Conservation (phyloP, 305 asterid species). For the Euphrasia arctica region DNA sequence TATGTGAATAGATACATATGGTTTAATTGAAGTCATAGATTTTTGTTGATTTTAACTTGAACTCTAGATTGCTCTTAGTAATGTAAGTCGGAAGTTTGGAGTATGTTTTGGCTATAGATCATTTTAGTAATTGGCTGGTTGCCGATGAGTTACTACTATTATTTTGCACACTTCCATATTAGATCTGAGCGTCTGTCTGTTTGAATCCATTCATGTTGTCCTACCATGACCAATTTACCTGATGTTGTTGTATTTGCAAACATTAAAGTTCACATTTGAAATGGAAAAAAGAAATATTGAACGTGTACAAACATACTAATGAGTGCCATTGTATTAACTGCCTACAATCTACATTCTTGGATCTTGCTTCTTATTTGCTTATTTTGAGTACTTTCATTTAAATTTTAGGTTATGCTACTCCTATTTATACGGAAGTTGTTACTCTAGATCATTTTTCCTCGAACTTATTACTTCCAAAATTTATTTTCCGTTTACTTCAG, state of each 20-base stretch:
- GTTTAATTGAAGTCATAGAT: no score
- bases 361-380: conserved; percentile 15
- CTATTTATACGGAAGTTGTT: conserved; percentile 10
- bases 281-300: not conserved
- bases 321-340: not conserved
- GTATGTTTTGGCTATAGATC: not conserved
- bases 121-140: not conserved
- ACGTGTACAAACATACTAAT: conserved; percentile 12
- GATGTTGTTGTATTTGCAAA: not conserved
- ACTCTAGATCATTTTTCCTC: not conserved
- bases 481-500: conserved; percentile 41
- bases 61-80: not conserved
- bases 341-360: conserved; percentile 4
- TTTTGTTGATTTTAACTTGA: no score
- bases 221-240: not conserved
- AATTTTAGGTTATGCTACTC: conserved; percentile 17
- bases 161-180: not conserved
- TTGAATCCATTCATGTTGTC: not conserved
- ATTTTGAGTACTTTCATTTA: conserved; percentile 15
- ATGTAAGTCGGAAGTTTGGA: not conserved
- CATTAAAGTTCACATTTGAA: not conserved
- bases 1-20: no score
- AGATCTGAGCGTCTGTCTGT: not conserved
- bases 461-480: conserved; percentile 19
- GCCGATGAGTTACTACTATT: not conserved